A percentile compares a stretch with the other conserved stretches of the same genome.
Conservation (phyloP, 768 basidiomycete genomes). For the Tylopilus sp. region DNA sequence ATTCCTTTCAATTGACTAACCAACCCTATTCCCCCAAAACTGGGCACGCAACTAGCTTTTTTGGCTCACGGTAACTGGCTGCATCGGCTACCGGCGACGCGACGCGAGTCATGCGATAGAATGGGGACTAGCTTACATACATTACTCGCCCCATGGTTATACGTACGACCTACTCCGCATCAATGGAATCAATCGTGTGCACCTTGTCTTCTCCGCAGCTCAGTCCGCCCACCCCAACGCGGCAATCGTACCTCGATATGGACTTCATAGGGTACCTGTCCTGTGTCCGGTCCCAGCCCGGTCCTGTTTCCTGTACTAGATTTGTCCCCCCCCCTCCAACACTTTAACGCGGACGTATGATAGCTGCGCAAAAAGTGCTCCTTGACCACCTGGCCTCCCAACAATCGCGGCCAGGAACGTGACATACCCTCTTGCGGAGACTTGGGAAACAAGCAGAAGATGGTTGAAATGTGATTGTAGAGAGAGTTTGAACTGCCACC, state of each 20-base stretch:
- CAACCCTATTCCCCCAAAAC: neutral
- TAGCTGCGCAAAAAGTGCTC: no score
- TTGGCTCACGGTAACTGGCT: slow-evolving; percentile 9
- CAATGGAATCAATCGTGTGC: neutral
- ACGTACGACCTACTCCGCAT: neutral
- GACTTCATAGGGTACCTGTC: neutral
- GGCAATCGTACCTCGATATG: neutral
- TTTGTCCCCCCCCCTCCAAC: no score
- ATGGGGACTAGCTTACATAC: neutral
- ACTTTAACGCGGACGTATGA: no score
- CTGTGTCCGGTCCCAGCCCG: no score
- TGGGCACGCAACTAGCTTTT: neutral
- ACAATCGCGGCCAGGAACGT: no score
- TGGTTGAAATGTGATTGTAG: no score
- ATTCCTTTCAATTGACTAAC: neutral
- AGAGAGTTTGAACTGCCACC: no score
- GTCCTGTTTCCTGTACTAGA: neutral
- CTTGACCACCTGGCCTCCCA: no score
- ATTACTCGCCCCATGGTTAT: neutral
- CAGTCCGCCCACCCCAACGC: neutral
- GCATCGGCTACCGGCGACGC: neutral
- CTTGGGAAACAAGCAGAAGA: no score
- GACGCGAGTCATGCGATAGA: neutral
- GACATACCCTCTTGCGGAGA: no score
- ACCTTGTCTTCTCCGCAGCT: neutral